These are phyloP conservation scores for Stagonosporopsis chrysanthemi DNA, from an alignment of 2,329 filamentous ascomycete genomes.

Conservation along the genomic window DNA sequence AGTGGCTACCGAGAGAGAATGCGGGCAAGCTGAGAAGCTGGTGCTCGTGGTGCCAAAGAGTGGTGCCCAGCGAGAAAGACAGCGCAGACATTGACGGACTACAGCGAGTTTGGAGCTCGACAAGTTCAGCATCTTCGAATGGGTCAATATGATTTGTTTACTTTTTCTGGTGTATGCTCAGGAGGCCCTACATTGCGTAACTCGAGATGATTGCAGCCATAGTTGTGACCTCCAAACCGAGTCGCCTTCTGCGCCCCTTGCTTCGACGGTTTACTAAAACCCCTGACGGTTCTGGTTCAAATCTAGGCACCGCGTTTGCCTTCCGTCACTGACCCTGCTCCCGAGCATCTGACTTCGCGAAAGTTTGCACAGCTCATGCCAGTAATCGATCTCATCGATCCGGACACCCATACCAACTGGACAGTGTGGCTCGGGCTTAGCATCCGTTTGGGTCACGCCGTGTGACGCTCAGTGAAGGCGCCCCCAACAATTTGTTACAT, in stretches of 20 bases:
- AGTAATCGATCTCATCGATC: too few relatives aligned
- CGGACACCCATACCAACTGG: too few relatives aligned
- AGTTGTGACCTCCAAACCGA: background rate
- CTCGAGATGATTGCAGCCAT: background rate
- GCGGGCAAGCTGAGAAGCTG: constrained; percentile 75
- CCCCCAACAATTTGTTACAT: too few relatives aligned
- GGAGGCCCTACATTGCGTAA: background rate
- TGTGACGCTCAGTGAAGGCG: too few relatives aligned
- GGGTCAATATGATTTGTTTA: background rate
- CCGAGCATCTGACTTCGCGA: too few relatives aligned
- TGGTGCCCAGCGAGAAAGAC: constrained; percentile 68
- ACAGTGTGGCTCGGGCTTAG: too few relatives aligned
- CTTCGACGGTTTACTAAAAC: background rate
- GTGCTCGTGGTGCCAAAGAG: constrained; percentile 90
- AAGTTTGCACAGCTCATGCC: too few relatives aligned
- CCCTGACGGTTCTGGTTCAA: too few relatives aligned
- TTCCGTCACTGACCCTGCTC: too few relatives aligned
- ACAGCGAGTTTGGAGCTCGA: constrained; percentile 13
- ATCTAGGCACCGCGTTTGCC: too few relatives aligned
- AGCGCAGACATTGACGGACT: constrained; percentile 8
- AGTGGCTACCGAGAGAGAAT: constrained; percentile 74
- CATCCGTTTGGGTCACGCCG: too few relatives aligned
- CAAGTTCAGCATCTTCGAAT: constrained; percentile 11
- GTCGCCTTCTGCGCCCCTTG: too few relatives aligned
- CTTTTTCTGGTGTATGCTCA: background rate